Conservation (phyloP, 169 alveolate species). For the Eimeria falciformis region DNA sequence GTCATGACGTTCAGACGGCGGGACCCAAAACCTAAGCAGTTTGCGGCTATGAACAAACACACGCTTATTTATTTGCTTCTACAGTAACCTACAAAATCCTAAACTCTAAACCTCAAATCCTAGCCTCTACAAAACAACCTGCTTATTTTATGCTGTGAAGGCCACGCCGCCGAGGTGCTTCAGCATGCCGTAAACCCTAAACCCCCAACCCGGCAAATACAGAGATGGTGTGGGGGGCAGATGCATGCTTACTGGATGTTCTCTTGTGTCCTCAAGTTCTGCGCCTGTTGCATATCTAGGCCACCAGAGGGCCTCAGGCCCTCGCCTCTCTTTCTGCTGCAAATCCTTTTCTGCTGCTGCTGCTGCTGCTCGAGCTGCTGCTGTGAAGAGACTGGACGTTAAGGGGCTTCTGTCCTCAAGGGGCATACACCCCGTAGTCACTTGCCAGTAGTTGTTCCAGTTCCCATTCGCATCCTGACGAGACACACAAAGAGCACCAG, state of each 20-base stretch:
- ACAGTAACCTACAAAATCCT: background rate
- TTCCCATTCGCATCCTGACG: no score
- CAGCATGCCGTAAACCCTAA: background rate
- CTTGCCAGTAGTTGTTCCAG: no score
- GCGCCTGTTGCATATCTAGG: no score
- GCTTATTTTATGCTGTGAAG: background rate
- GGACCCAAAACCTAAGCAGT: background rate
- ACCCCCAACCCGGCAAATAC: no score
- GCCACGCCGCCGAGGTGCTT: background rate
- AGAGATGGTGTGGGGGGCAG: no score
- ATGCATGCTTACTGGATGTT: no score
- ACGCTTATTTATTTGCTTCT: background rate
- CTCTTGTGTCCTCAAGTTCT: no score
- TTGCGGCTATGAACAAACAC: background rate
- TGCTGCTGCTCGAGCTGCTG: conserved; percentile 55
- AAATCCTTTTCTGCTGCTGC: background rate
- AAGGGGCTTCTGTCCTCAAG: no score
- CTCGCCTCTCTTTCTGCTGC: conserved; percentile 24
- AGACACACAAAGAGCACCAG: background rate
- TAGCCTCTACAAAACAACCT: conserved; percentile 14
- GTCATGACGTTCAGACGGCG: background rate
- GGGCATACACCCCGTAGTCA: no score
- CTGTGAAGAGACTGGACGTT: background rate
- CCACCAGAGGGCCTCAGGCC: background rate
- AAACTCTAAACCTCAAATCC: conserved; percentile 53